Percentiles rank a stretch among this genome's conserved stretches.
Evolutionary conservation across 169 alveolate species (phyloP).

Genomic region (Plasmodium gonderi): DNA sequence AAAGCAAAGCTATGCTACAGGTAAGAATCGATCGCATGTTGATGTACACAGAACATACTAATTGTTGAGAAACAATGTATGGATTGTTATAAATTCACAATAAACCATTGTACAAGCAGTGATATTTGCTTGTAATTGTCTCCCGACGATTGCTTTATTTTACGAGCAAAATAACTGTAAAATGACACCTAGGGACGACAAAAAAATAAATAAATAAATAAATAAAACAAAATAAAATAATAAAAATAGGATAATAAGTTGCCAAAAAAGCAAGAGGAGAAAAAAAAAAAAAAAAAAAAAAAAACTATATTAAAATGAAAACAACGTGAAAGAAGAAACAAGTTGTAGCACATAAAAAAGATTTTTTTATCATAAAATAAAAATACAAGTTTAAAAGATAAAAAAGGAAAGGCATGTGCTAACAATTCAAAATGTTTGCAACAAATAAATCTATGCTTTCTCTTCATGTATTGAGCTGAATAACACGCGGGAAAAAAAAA

Average conservation of each 20-base stretch:
- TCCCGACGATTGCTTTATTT: not conserved
- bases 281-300: not conserved
- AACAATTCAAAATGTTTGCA: slow-evolving; percentile 23
- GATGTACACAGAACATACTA: not conserved
- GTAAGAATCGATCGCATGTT: slow-evolving; percentile 1
- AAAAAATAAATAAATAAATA: not conserved
- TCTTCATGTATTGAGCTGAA: not conserved
- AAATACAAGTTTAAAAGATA: slow-evolving; percentile 25
- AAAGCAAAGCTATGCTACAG: slow-evolving; percentile 73
- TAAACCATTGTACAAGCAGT: not conserved
- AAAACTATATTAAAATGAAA: not conserved
- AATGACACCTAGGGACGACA: slow-evolving; percentile 6
- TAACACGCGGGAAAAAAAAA: not conserved
- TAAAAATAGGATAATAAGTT: too few species aligned
- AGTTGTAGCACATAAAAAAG: slow-evolving; percentile 8
- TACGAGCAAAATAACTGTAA: not conserved
- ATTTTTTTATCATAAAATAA: slow-evolving; percentile 64
- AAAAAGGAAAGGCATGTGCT: slow-evolving; percentile 76
- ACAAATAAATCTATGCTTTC: too few species aligned
- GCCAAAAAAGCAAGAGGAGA: too few species aligned
- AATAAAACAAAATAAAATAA: too few species aligned
- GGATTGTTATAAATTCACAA: not conserved
- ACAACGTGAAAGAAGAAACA: not conserved
- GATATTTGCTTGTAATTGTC: not conserved
- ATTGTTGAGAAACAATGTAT: too few species aligned